A percentile compares a stretch with the other conserved stretches of the same genome.
phyloP scores from a whole-genome alignment of 352 stramenopile species.

The Pythium insidiosum region DNA sequence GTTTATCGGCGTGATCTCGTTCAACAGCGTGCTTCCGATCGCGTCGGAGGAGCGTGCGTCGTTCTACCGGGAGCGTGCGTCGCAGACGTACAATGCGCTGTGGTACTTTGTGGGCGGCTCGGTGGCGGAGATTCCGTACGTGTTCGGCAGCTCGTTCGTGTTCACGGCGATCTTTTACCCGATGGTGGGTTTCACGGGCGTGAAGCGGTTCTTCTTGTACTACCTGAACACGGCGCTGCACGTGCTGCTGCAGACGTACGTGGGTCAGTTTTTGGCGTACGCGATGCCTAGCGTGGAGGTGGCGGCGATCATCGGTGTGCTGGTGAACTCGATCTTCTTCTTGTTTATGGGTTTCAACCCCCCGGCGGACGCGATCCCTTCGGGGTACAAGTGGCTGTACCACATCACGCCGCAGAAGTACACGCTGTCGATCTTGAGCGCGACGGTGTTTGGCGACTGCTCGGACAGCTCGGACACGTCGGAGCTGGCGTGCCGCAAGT shows the following conservation, averaged over 20 bases:
- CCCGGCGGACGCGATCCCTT: constrained; percentile 35
- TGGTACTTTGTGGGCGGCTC: constrained; percentile 69
- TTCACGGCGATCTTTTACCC: constrained; percentile 26
- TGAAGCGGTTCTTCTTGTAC: constrained; percentile 15
- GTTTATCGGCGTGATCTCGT: constrained; percentile 58
- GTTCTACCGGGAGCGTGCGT: constrained; percentile 90
- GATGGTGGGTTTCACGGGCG: constrained; percentile 20
- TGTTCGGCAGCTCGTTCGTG: constrained; percentile 14
- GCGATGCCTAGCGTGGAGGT: constrained; percentile 21
- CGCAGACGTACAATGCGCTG: constrained; percentile 85
- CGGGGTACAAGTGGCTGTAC: constrained; percentile 51
- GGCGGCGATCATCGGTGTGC: constrained; percentile 14
- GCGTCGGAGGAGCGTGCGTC: constrained; percentile 67
- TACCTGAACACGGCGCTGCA: constrained; percentile 17
- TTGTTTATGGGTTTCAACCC: constrained; percentile 75
- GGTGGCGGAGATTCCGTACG: constrained; percentile 53
- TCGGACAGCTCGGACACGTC: background rate
- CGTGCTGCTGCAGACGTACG: constrained; percentile 20
- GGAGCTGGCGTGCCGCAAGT: constrained; percentile 14
- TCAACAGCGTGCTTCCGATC: constrained; percentile 55
- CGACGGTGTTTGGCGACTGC: constrained; percentile 18
- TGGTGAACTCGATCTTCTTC: constrained; percentile 63
- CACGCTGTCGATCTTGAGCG: constrained; percentile 10
- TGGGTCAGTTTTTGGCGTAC: constrained; percentile 18
- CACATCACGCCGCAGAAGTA: constrained; percentile 30